These are phyloP conservation scores for Prunus salicina DNA, from an alignment of 306 rosid genomes.

Conservation along the genomic window DNA sequence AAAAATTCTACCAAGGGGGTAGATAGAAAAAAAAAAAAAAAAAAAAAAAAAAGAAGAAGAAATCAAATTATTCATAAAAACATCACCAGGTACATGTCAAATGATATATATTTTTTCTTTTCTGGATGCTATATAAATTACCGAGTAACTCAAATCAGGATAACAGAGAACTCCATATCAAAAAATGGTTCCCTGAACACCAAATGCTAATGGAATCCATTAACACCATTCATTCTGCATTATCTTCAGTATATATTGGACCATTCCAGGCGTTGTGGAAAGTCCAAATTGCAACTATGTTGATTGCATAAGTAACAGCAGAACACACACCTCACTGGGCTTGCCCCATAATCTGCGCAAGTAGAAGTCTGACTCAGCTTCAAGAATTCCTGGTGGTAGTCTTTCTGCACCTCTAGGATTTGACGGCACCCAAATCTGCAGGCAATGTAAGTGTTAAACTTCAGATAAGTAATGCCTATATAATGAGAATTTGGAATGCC, in stretches of 20 bases:
- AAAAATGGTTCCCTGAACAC: background rate
- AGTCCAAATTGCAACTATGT: constrained; percentile 1
- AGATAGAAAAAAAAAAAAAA: background rate
- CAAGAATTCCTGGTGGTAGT: constrained; percentile 75
- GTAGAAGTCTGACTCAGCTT: constrained; percentile 79
- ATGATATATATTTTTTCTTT: background rate
- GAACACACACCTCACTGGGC: constrained; percentile 77
- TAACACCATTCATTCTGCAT: background rate
- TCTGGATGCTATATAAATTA: background rate
- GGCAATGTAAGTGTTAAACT: constrained; percentile 11
- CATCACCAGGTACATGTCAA: background rate
- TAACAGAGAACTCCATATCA: background rate
- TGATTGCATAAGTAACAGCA: background rate
- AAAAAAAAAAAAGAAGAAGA: background rate
- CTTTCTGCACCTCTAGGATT: constrained; percentile 96
- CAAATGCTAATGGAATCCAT: background rate
- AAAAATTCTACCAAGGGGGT: background rate
- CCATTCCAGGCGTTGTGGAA: background rate
- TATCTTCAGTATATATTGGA: background rate
- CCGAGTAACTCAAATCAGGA: background rate
- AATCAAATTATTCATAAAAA: background rate
- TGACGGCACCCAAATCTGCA: constrained; percentile 93
- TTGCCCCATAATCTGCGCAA: constrained; percentile 93
- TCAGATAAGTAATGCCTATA: background rate
- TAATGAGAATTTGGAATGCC: background rate